Percentiles rank a stretch among this genome's conserved stretches.
Evolutionary conservation across 768 basidiomycete species (phyloP).

Genomic region (Ramaria sp.): DNA sequence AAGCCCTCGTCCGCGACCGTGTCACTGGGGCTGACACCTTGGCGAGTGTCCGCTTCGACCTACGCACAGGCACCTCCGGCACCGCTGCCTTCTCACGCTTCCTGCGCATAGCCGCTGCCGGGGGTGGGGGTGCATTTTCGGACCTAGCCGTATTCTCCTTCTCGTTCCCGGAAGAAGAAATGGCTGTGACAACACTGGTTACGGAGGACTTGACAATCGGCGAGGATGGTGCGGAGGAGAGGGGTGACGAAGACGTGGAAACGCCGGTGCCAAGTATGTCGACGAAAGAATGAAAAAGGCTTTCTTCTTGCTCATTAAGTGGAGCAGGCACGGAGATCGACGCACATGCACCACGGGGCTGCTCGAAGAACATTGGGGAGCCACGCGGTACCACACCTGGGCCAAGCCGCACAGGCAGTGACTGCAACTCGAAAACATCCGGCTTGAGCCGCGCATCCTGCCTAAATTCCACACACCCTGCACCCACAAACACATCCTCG

Average conservation of each 20-base stretch:
- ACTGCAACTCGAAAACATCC: not conserved
- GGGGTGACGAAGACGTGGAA: not conserved
- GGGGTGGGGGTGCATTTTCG: not conserved
- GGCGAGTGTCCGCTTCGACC: not conserved
- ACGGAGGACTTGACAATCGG: not conserved
- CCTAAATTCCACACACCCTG: not conserved
- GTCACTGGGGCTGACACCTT: not conserved
- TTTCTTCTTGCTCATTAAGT: constrained; percentile 5
- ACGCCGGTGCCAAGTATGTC: not conserved
- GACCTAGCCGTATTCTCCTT: not conserved
- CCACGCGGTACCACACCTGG: too few relatives aligned
- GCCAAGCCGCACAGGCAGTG: not conserved
- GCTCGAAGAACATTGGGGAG: too few relatives aligned
- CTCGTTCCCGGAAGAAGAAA: not conserved
- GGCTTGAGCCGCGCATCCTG: not conserved
- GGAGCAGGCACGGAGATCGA: constrained; percentile 13
- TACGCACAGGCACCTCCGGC: not conserved
- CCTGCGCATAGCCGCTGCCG: not conserved
- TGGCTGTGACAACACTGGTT: not conserved
- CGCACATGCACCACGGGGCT: not conserved
- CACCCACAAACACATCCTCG: constrained; percentile 1
- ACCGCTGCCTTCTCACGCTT: not conserved
- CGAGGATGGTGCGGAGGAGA: not conserved
- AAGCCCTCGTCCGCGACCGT: not conserved
- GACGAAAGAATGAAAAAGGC: not conserved